Base-by-base conservation (phyloP, 1,139 yeast genomes). In the Komagataea norvegica region DNA sequence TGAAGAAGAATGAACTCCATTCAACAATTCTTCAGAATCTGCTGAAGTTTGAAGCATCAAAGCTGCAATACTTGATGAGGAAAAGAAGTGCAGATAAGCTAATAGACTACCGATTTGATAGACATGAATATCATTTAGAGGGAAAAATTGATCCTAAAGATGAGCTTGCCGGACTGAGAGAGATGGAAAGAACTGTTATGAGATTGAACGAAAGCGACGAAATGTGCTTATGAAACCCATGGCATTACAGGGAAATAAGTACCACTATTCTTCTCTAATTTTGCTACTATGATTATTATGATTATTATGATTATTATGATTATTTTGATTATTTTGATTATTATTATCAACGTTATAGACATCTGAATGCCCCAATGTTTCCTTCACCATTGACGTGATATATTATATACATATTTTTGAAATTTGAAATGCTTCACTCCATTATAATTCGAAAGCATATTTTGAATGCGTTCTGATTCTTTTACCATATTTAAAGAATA, bases 401-500 rank as follows among this genome's bases (percentile, higher is more conserved):
- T n/a, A n/a, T n/a, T n/a, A n/a, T n/a, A n/a, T n/a, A n/a, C n/a
- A n/a, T n/a, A n/a, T n/a, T n/a, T n/a, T n/a, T n/a, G n/a, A n/a
- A n/a, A n/a, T 21, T 21, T 8, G 8, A 21, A 8, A 21, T 8
- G 24, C 11, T 21, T 21, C 24, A 11, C 8, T 6, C 17, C 27
- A 17, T 20, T 27, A 22, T 20, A 33, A 15, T 28, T 52, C 70
- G 55, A 74, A 74, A 3, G 91, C 88, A 55, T 65, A 83, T 54
- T 80, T 79, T 31, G 89, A 79, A 51, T 60, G 74, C 17, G 62
- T 57, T 64, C 94, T 77, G 35, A 86, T 60, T 20, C 45, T 39
- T 46, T 72, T 70, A 46, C 96, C 96, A 55, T 67, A 85, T 39
- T 60, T 68, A 60, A 67, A 72, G 56, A 87, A 87, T 36, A 80